Evolutionary conservation across 2,329 filamentous ascomycete species (phyloP).

Genomic region (Colletotrichum lindemuthianum): DNA sequence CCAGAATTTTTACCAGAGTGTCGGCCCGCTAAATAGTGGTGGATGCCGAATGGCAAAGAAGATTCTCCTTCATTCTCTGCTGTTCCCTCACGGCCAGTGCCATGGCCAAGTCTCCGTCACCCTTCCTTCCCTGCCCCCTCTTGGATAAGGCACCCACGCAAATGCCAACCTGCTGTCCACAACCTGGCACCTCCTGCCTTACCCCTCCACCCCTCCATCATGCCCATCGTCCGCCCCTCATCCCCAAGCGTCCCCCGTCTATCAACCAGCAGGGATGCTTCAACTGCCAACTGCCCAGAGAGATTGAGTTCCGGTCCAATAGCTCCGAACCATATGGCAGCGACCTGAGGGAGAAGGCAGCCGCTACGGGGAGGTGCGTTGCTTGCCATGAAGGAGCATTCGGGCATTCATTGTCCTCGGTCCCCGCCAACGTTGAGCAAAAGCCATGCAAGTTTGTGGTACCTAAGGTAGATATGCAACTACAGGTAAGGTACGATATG

Average conservation of each 20-base stretch:
- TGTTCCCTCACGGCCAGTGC: constrained; percentile 15
- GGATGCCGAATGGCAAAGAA: constrained; percentile 37
- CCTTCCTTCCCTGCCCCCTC: constrained; percentile 23
- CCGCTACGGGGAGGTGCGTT: too few species aligned
- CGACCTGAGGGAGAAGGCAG: too few species aligned
- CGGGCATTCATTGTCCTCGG: too few species aligned
- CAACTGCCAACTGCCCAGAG: not conserved
- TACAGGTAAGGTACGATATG: too few species aligned
- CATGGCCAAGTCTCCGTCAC: constrained; percentile 8
- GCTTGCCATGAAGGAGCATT: too few species aligned
- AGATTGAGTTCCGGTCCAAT: constrained; percentile 28
- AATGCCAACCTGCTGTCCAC: too few species aligned
- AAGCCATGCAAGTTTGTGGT: too few species aligned
- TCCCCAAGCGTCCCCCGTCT: constrained; percentile 15
- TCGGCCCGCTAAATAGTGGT: constrained; percentile 29
- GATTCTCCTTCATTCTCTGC: constrained; percentile 37
- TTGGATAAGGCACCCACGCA: too few species aligned
- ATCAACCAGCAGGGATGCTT: constrained; percentile 1
- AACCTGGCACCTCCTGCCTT: too few species aligned
- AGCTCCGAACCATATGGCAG: constrained; percentile 18
- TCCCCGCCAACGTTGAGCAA: too few species aligned
- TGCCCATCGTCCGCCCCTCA: constrained; percentile 10
- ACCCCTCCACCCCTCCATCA: constrained; percentile 21
- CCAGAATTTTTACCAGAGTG: constrained; percentile 15
- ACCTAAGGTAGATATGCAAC: too few species aligned